Conservation (phyloP, 768 basidiomycete genomes). For the Phlebiopsis flavidoalba region DNA sequence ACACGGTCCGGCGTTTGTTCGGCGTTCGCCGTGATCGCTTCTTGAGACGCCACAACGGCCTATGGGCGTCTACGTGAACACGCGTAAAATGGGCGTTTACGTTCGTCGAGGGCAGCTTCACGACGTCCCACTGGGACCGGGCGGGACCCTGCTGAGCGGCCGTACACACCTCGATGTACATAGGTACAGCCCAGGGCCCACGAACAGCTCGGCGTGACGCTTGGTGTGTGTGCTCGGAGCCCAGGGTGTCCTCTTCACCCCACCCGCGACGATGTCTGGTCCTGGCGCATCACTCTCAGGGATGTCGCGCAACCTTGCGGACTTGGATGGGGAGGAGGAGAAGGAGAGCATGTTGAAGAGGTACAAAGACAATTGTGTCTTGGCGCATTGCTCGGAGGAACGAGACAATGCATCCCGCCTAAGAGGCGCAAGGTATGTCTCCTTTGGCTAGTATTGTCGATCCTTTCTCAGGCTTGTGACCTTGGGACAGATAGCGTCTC, state of each 20-base stretch:
- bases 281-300: background rate
- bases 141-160: background rate
- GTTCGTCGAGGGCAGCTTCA: background rate
- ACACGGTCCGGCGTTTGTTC: background rate
- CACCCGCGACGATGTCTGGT: background rate
- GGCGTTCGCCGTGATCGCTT: background rate
- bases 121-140: background rate
- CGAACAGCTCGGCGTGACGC: background rate
- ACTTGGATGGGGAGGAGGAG: conserved; percentile 30
- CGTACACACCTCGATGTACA: background rate
- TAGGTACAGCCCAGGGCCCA: background rate
- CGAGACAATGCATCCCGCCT: conserved; percentile 38
- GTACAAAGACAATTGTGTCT: conserved; percentile 46
- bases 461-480: background rate
- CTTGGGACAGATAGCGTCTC: conserved; percentile 43
- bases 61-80: background rate
- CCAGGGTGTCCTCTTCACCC: background rate
- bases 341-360: conserved; percentile 34
- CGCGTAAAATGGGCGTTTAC: background rate
- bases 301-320: conserved; percentile 39
- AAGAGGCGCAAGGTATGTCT: conserved; percentile 63
- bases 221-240: background rate
- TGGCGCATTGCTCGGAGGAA: conserved; percentile 51
- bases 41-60: background rate
- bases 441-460: background rate